Evolutionary conservation across 1,139 yeast genomes (phyloP).

Genomic region (Magnusiomyces magnusii): DNA sequence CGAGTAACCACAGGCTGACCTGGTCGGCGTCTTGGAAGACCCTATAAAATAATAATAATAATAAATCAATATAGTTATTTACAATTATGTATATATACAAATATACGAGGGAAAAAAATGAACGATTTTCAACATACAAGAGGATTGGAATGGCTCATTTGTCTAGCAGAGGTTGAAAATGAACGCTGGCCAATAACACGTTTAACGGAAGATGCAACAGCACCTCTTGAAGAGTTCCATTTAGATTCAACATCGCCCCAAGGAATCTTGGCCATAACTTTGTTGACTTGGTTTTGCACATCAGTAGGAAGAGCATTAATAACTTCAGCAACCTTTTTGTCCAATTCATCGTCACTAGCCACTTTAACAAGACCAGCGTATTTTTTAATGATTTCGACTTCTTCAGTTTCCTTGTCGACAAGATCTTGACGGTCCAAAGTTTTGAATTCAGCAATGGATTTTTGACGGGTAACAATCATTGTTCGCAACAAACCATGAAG

Average conservation of each 20-base stretch:
- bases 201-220: conserved; percentile 27
- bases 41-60: conserved; percentile 29
- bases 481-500: conserved; percentile 44
- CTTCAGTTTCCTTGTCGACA: conserved; percentile 48
- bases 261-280: conserved; percentile 42
- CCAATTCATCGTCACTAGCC: conserved; percentile 45
- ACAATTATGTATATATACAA: conserved; percentile 5
- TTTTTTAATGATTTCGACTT: conserved; percentile 40
- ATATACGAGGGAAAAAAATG: conserved; percentile 1
- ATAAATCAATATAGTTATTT: not conserved
- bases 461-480: conserved; percentile 46
- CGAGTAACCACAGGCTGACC: conserved; percentile 36
- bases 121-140: conserved; percentile 36
- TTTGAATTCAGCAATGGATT: conserved; percentile 46
- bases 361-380: conserved; percentile 44
- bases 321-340: conserved; percentile 36
- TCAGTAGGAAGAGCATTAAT: conserved; percentile 30
- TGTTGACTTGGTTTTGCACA: conserved; percentile 33
- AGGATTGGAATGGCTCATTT: conserved; percentile 43
- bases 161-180: conserved; percentile 20
- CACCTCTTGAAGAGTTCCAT: conserved; percentile 45
- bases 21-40: conserved; percentile 43
- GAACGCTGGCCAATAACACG: conserved; percentile 22
- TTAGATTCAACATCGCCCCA: conserved; percentile 43
- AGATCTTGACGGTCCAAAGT: conserved; percentile 48